These are phyloP conservation scores for Vigna hirtella DNA, from an alignment of 306 rosid genomes.

Conservation along the genomic window DNA sequence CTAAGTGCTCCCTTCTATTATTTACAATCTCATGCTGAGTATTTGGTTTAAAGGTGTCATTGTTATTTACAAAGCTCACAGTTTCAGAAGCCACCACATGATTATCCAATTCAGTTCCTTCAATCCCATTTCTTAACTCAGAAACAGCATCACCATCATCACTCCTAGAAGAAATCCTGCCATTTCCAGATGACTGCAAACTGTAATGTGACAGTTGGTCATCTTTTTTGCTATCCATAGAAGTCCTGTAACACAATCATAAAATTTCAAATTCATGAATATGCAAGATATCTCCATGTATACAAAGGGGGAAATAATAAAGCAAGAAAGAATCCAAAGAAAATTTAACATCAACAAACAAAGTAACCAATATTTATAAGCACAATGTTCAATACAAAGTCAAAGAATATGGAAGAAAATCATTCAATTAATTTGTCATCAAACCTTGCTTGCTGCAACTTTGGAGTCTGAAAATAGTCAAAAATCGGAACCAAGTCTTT, in stretches of 20 bases:
- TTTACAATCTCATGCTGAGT: slow-evolving; percentile 80
- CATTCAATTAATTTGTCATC: slow-evolving; percentile 30
- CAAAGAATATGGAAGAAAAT: neutral
- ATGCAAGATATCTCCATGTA: neutral
- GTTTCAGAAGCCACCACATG: slow-evolving; percentile 51
- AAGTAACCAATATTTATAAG: slow-evolving; percentile 10
- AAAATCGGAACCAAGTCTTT: slow-evolving; percentile 80
- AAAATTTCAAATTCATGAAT: slow-evolving; percentile 1
- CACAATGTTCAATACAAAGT: neutral
- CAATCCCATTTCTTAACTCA: slow-evolving; percentile 52
- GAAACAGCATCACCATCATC: slow-evolving; percentile 40
- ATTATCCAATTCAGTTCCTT: slow-evolving; percentile 58
- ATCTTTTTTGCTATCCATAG: slow-evolving; percentile 52
- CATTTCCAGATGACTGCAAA: slow-evolving; percentile 55
- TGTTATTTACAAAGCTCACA: slow-evolving; percentile 69
- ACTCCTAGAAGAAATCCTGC: slow-evolving; percentile 55
- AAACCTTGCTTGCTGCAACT: slow-evolving; percentile 67
- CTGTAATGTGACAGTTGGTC: slow-evolving; percentile 56
- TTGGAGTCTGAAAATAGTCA: slow-evolving; percentile 66
- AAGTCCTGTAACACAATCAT: slow-evolving; percentile 50
- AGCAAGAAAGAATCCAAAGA: neutral
- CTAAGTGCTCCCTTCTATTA: slow-evolving; percentile 75
- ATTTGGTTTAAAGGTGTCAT: slow-evolving; percentile 60
- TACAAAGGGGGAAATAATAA: neutral
- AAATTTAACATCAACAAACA: slow-evolving; percentile 16